Base-by-base conservation (phyloP, 2,329 filamentous ascomycete genomes). In the Aspergillus vadensis region DNA sequence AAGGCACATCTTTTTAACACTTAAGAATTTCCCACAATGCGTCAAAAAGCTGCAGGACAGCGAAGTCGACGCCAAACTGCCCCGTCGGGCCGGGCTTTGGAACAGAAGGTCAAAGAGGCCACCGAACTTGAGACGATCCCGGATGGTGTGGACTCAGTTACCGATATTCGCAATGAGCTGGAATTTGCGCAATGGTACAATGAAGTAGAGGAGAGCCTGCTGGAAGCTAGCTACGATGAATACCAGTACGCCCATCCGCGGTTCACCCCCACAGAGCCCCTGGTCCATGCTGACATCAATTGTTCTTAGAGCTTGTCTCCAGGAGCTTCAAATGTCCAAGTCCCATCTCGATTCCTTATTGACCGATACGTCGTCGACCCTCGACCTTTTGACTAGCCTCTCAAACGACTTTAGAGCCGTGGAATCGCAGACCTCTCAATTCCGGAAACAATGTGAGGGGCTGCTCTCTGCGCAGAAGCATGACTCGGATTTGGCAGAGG, bases 381-480 rank as follows among this genome's bases (percentile, higher is more conserved):
- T 99, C 41, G 83, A 87, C 47, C 82, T 96, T 17, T 83, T 99
- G 27, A 88, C 90, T 15, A 87, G 85, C 0, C 83, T 99, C 15
- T 93, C 93, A 14, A 86, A 89, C 68, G 94, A 93, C 5, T 99
- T 99, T 79, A 88, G 89, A 67, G 83, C 89, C 0, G 94, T 99
- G 52, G 92, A 97, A 69, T 82, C 86, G 9, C 94, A 98, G 78
- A 99, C 95, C 0, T 91, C 90, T n/a, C 89, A 90, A 14, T 98
- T 99, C 79, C 91, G 93, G 73, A 87, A 89, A 50, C 92, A 96
- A 76, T 99, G 95, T 77, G 92, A 97, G 72, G 90, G 91, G 59
- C 83, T 99, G 2, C 80, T 98, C 30, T 82, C 85, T 1, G 93
- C 97, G 69, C 92, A 98, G 77, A 86, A 85, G 68, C 87, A 91